Conservation (phyloP, 768 basidiomycete species). For the Rhodosporidiobolus odoratus region DNA sequence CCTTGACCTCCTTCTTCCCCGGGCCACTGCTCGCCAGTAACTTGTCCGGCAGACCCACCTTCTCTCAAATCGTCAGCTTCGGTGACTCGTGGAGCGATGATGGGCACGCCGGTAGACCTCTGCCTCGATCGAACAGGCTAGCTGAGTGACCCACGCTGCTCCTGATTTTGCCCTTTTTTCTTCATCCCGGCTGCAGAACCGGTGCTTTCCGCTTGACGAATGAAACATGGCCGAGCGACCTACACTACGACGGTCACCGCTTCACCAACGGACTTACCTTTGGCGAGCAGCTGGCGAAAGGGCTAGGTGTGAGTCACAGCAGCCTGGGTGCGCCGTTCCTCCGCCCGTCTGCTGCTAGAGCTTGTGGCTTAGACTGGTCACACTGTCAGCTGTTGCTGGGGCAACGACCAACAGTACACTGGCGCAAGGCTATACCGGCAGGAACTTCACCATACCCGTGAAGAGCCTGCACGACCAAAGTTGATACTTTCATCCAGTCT, state of each 20-base stretch:
- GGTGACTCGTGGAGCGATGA: constrained; percentile 12
- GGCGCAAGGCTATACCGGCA: constrained; percentile 12
- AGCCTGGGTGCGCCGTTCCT: background rate
- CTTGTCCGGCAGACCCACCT: background rate
- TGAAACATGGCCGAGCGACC: constrained; percentile 3
- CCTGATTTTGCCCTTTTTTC: background rate
- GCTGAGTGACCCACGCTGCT: background rate
- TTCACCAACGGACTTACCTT: constrained; percentile 13
- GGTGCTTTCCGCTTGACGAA: constrained; percentile 13
- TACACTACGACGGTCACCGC: constrained; percentile 9
- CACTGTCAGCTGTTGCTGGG: background rate
- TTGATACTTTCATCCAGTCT: background rate
- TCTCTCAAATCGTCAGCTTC: constrained; percentile 9
- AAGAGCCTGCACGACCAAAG: constrained; percentile 14
- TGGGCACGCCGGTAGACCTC: constrained; percentile 2
- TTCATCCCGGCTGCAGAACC: background rate
- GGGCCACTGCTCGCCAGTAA: background rate
- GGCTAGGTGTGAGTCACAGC: too few relatives aligned
- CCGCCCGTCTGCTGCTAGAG: background rate
- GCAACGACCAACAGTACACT: constrained; percentile 8
- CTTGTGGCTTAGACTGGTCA: too few relatives aligned
- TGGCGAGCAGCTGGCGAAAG: constrained; percentile 9
- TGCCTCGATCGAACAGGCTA: too few relatives aligned
- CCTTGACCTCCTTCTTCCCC: background rate
- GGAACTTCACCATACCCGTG: constrained; percentile 3